These are phyloP conservation scores for Diaporthe vaccinii DNA, from an alignment of 2,329 filamentous ascomycete genomes.

Conservation along the genomic window DNA sequence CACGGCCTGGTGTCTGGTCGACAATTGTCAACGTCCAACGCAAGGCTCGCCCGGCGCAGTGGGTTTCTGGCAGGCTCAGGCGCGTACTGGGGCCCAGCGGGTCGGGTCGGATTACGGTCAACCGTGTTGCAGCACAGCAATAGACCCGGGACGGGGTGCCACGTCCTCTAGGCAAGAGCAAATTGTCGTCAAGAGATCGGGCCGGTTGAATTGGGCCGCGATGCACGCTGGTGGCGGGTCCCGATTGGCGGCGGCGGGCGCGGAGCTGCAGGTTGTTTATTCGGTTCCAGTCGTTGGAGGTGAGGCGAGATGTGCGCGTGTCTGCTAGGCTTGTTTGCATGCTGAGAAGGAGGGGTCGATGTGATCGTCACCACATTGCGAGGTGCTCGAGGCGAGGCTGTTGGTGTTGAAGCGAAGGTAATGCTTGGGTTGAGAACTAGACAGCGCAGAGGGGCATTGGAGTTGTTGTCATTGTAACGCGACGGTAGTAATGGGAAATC, in stretches of 20 bases:
- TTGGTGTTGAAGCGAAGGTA: background rate
- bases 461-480: slow-evolving; percentile 10
- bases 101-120: background rate
- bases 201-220: slow-evolving; percentile 11
- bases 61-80: background rate
- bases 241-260: slow-evolving; percentile 24
- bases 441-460: background rate
- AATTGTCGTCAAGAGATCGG: background rate
- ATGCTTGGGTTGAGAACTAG: background rate
- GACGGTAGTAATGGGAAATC: background rate
- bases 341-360: background rate
- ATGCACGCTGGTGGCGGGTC: background rate
- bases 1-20: background rate
- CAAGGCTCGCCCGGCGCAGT: background rate
- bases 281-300: slow-evolving; percentile 13
- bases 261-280: background rate
- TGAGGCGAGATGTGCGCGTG: slow-evolving; percentile 1
- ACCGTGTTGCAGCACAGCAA: background rate
- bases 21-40: background rate
- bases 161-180: background rate
- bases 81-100: background rate
- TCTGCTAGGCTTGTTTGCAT: slow-evolving; percentile 20
- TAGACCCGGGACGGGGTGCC: background rate
- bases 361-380: slow-evolving; percentile 12
- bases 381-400: background rate